Evolutionary conservation across 345 rosid species (phyloP).

Genomic region (Psidium guajava): DNA sequence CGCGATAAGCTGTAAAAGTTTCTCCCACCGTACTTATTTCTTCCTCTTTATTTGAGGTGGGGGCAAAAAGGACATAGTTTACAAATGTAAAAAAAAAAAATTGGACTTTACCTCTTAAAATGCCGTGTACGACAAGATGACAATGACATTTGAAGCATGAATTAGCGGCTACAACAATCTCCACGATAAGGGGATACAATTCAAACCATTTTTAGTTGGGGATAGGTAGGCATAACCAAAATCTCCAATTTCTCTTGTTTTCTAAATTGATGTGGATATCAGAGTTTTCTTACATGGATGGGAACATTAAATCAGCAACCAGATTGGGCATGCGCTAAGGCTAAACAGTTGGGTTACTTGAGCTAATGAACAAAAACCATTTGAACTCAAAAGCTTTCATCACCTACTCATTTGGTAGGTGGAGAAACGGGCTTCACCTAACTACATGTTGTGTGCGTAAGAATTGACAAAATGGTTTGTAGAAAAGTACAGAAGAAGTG

Average conservation of each 20-base stretch:
- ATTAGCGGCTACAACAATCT: rapidly evolving
- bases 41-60: neutral
- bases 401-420: neutral
- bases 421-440: neutral
- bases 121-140: neutral
- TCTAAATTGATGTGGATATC: neutral
- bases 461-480: neutral
- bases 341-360: neutral
- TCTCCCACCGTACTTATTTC: neutral
- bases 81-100: neutral
- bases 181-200: neutral
- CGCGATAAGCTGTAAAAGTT: neutral
- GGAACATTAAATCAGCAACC: neutral
- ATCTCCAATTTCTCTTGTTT: neutral
- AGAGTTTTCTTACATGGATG: neutral
- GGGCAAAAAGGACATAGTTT: neutral
- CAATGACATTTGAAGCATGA: neutral
- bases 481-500: neutral
- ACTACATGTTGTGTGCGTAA: neutral
- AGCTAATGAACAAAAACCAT: neutral
- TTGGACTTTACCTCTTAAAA: neutral
- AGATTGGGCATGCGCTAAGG: neutral
- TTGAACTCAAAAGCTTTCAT: neutral
- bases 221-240: no score
- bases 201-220: neutral